Conservation (phyloP, 352 stramenopile genomes). For the Blastocystis hominis region DNA sequence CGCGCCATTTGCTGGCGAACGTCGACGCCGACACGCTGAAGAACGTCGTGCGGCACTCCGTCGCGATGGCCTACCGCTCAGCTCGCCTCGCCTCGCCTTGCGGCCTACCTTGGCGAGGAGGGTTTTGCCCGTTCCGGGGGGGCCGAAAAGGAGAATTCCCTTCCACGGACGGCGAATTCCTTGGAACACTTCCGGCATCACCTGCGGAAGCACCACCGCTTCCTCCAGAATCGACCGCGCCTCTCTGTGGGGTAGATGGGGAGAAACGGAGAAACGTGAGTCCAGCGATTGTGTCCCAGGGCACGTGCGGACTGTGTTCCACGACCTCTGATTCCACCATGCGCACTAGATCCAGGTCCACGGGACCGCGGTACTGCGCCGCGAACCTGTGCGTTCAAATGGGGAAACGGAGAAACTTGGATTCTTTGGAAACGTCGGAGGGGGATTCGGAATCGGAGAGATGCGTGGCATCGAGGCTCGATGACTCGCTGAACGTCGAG, state of each 20-base stretch:
- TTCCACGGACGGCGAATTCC: slow-evolving; percentile 76
- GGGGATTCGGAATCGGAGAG: background rate
- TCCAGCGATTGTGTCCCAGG: slow-evolving; percentile 75
- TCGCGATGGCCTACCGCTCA: slow-evolving; percentile 70
- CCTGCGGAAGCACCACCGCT: slow-evolving; percentile 83
- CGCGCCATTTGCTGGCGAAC: slow-evolving; percentile 78
- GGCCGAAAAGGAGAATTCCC: slow-evolving; percentile 77
- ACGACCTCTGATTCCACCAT: slow-evolving; percentile 42
- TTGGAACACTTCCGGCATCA: slow-evolving; percentile 84
- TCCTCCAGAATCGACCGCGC: slow-evolving; percentile 78
- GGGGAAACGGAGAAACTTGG: background rate
- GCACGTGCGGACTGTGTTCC: slow-evolving; percentile 28
- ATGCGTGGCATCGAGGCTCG: background rate
- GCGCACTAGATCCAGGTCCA: slow-evolving; percentile 27
- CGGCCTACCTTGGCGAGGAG: slow-evolving; percentile 61
- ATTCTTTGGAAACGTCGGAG: background rate
- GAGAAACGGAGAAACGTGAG: slow-evolving; percentile 59
- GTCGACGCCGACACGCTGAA: slow-evolving; percentile 88
- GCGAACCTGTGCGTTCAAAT: background rate
- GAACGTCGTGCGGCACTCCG: slow-evolving; percentile 89
- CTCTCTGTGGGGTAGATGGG: slow-evolving; percentile 60
- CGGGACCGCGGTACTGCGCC: background rate
- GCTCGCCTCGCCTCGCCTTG: background rate
- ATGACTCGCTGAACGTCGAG: background rate
- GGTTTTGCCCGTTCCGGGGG: slow-evolving; percentile 78